Percentiles rank a stretch among this genome's conserved stretches.
phyloP scores from a whole-genome alignment of 2,329 filamentous ascomycete genomes.

The Alternaria triticimaculans region DNA sequence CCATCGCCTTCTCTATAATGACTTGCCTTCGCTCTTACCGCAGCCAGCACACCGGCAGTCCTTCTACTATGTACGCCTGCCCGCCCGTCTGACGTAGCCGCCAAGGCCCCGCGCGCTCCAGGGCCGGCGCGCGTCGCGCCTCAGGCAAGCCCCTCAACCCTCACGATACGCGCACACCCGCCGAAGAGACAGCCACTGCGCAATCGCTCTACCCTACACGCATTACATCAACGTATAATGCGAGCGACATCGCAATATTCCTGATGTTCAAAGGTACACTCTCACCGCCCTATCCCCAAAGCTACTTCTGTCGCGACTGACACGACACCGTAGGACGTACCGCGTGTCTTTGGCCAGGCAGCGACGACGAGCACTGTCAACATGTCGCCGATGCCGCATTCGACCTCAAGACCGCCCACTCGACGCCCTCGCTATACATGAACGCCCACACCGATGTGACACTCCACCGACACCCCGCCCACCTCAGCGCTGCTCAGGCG shows the following conservation, averaged over 20 bases:
- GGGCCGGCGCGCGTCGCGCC: too few species aligned
- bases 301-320: background rate
- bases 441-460: background rate
- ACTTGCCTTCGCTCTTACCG: background rate
- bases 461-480: background rate
- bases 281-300: background rate
- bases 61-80: background rate
- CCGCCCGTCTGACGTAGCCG: background rate
- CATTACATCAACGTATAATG: background rate
- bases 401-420: background rate
- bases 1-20: background rate
- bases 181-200: background rate
- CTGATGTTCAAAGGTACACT: rapidly evolving
- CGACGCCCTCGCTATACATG: background rate
- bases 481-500: background rate
- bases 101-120: background rate
- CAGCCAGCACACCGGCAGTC: background rate
- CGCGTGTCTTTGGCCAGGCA: background rate
- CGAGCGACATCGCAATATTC: background rate
- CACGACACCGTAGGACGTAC: background rate
- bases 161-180: background rate
- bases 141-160: background rate
- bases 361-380: background rate
- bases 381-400: background rate
- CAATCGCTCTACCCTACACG: background rate